Evolutionary conservation across 129 eudicot species (phyloP), one percentile per base, ranked within the genome.

Genomic region (Lactuca sativa): DNA sequence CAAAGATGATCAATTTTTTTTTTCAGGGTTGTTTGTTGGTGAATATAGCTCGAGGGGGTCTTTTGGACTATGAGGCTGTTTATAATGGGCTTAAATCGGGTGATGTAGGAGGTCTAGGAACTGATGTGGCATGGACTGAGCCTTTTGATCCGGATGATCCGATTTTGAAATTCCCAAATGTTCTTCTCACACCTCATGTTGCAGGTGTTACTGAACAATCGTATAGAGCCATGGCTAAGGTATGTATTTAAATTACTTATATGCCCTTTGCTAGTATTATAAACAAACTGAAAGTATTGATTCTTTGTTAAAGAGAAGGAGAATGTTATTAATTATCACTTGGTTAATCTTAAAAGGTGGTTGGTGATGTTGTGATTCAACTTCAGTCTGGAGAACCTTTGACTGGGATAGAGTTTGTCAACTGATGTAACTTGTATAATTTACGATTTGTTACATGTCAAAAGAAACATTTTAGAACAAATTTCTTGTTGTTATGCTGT

Each of bases 41-140:
- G 52, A 93, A 93, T 56, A 78, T 93, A 53, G 95, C 95, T 25
- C 90, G 97, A 59, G 98, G 98, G 47, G 96, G 98, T 49, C 88
- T 93, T 47, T 71, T 93, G 79, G 86, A 89, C 66, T 93, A 89
- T 68, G 86, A 90, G 13, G 90, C 97, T 0, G 89, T 93, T 64
- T 40, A 72, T 54, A 38, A 62, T 25, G 65, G 81, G 52, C 85
- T 93, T 53, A 70, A 85, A 75, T 85, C 90, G 0, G 92, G 99
- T 62, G 87, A 93, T 57, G 80, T 93, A 82, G 99, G 99, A 49
- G 99, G 99, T 9, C 65, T 93, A 77, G 99, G 92, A 18, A 87
- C 79, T 21, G 99, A 93, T 63, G 99, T 93, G 66, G 97, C 99
- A 44, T 93, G 99, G 99, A 79, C 84, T 1, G 99, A 93, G 72